These are phyloP conservation scores for Citrullus mucosospermus DNA, from an alignment of 306 rosid species.

Conservation along the genomic window DNA sequence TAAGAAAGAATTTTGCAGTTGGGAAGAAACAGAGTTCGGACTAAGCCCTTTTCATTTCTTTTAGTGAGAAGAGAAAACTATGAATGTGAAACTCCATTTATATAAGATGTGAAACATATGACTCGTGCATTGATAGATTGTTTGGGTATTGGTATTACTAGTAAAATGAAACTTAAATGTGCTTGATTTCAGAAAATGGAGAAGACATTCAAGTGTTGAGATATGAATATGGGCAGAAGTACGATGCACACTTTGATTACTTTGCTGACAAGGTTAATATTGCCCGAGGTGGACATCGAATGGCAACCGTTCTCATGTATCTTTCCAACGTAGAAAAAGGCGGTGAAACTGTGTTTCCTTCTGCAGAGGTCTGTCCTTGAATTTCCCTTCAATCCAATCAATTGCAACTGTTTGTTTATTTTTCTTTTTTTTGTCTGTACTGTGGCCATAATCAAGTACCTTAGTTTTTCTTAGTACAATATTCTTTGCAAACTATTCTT, in stretches of 20 bases:
- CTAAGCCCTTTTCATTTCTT: not conserved
- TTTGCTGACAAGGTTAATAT: slow-evolving; percentile 81
- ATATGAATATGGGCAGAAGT: slow-evolving; percentile 95
- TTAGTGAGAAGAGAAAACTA: not conserved
- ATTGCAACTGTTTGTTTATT: not conserved
- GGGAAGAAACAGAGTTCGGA: not conserved
- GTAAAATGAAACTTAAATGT: slow-evolving; percentile 3
- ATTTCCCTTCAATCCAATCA: not conserved
- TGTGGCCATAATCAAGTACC: not conserved
- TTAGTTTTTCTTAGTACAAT: not conserved
- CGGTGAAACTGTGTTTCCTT: slow-evolving; percentile 97
- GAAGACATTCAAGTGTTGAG: slow-evolving; percentile 97
- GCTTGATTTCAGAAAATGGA: slow-evolving; percentile 72
- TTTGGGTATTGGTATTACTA: not conserved
- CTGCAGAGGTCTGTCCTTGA: slow-evolving; percentile 58
- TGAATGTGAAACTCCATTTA: not conserved
- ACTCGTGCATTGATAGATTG: not conserved
- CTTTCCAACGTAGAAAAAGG: slow-evolving; percentile 68
- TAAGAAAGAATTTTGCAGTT: not conserved
- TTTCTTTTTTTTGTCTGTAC: not conserved
- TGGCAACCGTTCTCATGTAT: slow-evolving; percentile 91
- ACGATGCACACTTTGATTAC: slow-evolving; percentile 85
- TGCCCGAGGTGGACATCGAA: slow-evolving; percentile 84
- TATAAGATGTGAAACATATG: not conserved
- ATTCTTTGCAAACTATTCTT: not conserved